Evolutionary conservation across 139 green algal genomes (phyloP).

Genomic region (Coelastrella sp.): DNA sequence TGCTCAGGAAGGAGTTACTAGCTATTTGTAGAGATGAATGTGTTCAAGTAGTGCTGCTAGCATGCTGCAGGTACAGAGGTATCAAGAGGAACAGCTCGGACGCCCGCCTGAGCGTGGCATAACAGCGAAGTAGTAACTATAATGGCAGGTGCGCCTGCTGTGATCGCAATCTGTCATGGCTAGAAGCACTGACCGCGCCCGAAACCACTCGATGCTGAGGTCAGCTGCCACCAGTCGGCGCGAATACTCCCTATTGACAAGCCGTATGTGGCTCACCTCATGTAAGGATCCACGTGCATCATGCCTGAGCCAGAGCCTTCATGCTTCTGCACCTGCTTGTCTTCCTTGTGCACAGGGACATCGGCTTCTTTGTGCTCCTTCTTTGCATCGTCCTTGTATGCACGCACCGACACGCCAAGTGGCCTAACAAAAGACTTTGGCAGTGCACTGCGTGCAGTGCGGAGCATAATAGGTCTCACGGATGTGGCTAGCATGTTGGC

Average conservation of each 20-base stretch:
- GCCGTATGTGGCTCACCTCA: not conserved
- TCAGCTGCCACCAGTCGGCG: no score
- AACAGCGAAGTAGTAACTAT: no score
- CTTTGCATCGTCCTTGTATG: not conserved
- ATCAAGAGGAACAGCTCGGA: no score
- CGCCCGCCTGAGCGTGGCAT: no score
- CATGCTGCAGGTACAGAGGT: constrained; percentile 2
- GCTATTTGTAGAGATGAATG: no score
- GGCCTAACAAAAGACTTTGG: not conserved
- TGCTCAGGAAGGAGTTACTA: no score
- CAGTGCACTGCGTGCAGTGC: not conserved
- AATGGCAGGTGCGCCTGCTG: no score
- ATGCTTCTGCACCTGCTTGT: constrained; percentile 21
- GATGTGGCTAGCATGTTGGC: not conserved
- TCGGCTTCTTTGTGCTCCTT: not conserved
- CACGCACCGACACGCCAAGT: not conserved
- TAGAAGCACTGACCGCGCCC: no score
- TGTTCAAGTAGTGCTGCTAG: not conserved
- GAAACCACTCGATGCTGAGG: no score
- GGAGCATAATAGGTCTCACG: not conserved
- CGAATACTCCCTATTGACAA: not conserved
- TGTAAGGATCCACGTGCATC: constrained; percentile 18
- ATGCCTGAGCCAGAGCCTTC: constrained; percentile 7
- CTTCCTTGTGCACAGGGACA: not conserved
- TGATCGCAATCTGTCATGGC: no score